Base-by-base conservation (phyloP, 2,329 filamentous ascomycete species). In the Lachnellula subtilissima region DNA sequence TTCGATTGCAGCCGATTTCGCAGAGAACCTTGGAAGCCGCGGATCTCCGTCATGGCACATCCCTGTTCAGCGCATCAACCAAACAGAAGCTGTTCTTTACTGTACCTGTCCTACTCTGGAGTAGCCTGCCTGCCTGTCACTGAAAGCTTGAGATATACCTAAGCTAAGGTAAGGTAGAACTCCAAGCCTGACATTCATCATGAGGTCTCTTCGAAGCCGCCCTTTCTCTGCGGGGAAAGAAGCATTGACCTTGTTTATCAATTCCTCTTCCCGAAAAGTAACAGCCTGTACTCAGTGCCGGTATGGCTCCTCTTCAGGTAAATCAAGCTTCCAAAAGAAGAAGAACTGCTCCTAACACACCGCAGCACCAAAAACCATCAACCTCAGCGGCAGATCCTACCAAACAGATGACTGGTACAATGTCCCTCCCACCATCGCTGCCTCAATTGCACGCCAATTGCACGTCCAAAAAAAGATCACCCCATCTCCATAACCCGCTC, bases 401-500 rank as follows among this genome's bases (percentile, higher is more conserved):
- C 69, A 74, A 17, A 86, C 81, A 17, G 91, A 97, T 70, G 73
- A 80, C 52, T 97, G 91, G 88, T 94, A 88, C 73, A 99, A 99
- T 73, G 80, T 89, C 14, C 86, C 93, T 3, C 66, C 81, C 25
- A 87, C 86, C 54, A 92, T 99, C 60, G 75, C 91, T 48, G 77
- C 84, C 22, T 84, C 89, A 55, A 81, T 95, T 48, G 80, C 85
- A 48, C 87, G 91, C 59, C 85, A 83, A 53, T 79, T 99, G n/a
- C 94, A 99, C 73, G 81, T 96, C n/a, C 85, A 94, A 69, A 83
- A 69, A 83, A 86, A 59, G 86, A 96, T 72, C 94, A 99, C 69
- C 94, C 94, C 23, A 80, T 99, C 37, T 84, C 83, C 64, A 96
- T 97, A 67, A 97, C 94, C 11, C 86, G 94, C 40, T 84, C 91